Base-by-base conservation (phyloP, 2,329 filamentous ascomycete genomes). In the Hymenoscyphus infarciens region DNA sequence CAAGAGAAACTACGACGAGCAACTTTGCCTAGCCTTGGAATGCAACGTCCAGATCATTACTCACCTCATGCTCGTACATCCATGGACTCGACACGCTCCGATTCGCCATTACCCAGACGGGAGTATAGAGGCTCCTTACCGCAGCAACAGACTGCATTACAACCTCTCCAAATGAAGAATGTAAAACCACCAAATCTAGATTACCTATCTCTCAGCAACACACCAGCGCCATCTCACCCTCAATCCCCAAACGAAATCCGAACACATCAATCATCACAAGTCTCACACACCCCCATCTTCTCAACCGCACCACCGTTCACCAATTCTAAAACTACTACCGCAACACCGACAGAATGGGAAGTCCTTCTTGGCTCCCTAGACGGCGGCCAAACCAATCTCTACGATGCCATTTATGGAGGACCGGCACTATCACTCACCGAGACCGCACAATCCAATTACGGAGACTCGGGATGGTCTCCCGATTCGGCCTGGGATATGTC, bases 321-420 rank as follows among this genome's bases (percentile, higher is more conserved):
- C 19, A 59, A 64, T 61, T 74, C 76, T 45, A 71, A 79, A 61
- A 67, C 68, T 71, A 66, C 74, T 2, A 77, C 76, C 16, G 81
- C 88, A 13, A 86, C 86, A 0, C 78, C 87, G 8, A 81, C 86
- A 0, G 91, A 95, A 69, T 96, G 92, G 92, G 92, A 96, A 74
- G 86, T 88, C 1, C 81, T 96, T 0, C 81, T 96, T 1, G 87
- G 89, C 3, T 88, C 88, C 25, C 86, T 96, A 74, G 92, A 96
- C 69, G 87, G 87, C 39, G 91, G 91, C 0, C 83, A 88, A 67
- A 85, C 87, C 60, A 96, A 94, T 72, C 88, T 96, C n/a, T 95
- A 91, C 75, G 88, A 92, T 72, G 88, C 87, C 49, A 91, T 92
- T 61, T 92, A 92, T 68, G 90, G 89, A 42, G 89, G 89, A 0